Base-by-base conservation (phyloP, 331 rosid genomes). In the Prunus yedoensis region DNA sequence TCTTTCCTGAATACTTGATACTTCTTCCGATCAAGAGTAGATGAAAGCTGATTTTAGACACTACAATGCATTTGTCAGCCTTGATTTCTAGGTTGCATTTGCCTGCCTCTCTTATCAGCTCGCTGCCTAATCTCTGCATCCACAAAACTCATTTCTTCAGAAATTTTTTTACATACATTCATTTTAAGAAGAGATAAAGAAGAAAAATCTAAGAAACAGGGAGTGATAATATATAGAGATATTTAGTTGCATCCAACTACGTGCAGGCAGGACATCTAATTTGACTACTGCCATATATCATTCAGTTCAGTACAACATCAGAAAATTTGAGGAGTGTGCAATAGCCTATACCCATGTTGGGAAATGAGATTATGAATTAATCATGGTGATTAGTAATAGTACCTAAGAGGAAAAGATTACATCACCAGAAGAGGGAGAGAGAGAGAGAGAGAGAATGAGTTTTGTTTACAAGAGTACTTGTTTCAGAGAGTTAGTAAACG, bases 1-100 rank as follows among this genome's bases (percentile, higher is more conserved):
- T 92, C 92, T 85, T 94, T 94, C 86, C 99, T 84, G 68, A 94
- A 92, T 76, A 91, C 84, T 74, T 94, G 97, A 82, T 82, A 86
- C 69, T 94, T 94, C 58, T 85, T 85, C 28, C 97, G 91, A 78
- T 94, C 99, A 23, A 94, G 91, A 73, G 91, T 86, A 35, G 91
- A 78, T 13, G 93, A 86, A 64, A 92, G 96, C 80, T 94, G 97
- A 76, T 94, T 94, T 92, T 8, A 94, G 90, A 60, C 85, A 17
- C 51, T 90, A 92, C 78, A 94, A 82, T 8, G 99, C 99, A 75
- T 88, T 87, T 66, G 83, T 87, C 76, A 92, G 80, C 81, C 99
- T 86, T n/a, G 92, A 82, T 69, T 58, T 92, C 78, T 92, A 87
- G 23, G 80, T 75, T 67, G 91, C 90, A 83, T 88, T 80, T 49